Base-by-base conservation (phyloP, 1,284 basidiomycete species). In the Trametes polyzona region DNA sequence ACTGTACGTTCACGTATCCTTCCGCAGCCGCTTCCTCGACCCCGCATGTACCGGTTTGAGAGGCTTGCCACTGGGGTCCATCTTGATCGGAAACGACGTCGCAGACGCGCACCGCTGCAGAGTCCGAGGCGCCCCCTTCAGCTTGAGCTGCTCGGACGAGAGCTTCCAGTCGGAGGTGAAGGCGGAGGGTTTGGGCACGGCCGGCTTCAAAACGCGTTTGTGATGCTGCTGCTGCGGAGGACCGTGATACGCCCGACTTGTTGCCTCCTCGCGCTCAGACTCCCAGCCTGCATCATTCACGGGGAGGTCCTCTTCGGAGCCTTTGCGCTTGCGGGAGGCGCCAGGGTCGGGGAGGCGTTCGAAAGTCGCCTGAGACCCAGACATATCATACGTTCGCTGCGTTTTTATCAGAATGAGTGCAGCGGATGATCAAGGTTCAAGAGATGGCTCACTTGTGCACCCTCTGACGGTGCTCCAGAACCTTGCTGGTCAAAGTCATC, bases 21-120 rank as follows among this genome's bases (percentile, higher is more conserved):
- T 21, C 9, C 35, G 19, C 7, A 62, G 29, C 17, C 43, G 62
- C 47, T 52, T 61, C 33, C 65, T 50, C 16, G 66, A 61, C n/a
- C 65, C 67, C 3, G 52, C 44, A 37, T 59, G 63, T 14, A 67
- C 65, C 2, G 53, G 30, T 5, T 57, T 63, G 30, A 59, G 42
- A 9, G 59, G 48, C 10, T 47, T 53, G 9, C 67, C 64, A 16
- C 59, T 56, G 19, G 27, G 52, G 51, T 69, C 62, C 14, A 67
- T 33, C 6, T 48, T 37, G 32, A 69, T 40, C 3, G 64, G 64
- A 26, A 59, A 57, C 12, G 19, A 19, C 4, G 19, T 12, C 16
- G 43, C 27, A 10, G 55, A 24, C 19, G n/a, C 21, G 19, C 30
- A 42, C 21, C 32, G 44, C 21, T 47, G 30, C 30, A 35, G 9